Evolutionary conservation across 805 yeast species (phyloP).

Genomic region (Starmerella apis): DNA sequence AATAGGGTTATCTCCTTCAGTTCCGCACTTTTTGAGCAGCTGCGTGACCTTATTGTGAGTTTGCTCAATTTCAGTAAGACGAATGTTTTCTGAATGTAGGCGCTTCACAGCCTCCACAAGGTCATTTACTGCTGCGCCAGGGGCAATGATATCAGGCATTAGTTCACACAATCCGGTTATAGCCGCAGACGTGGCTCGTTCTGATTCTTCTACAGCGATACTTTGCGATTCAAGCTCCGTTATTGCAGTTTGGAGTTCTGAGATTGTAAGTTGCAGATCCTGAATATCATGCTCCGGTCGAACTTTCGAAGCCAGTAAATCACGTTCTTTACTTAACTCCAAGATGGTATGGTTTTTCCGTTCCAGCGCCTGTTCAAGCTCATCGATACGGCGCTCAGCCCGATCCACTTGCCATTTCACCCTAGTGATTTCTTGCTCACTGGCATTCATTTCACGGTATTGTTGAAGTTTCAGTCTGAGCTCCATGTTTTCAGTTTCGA

Average conservation of each 20-base stretch:
- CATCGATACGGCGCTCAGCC: conserved; percentile 17
- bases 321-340: conserved; percentile 11
- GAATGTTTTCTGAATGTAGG: not conserved
- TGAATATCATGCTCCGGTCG: not conserved
- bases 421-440: conserved; percentile 11
- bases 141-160: conserved; percentile 10
- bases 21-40: not conserved
- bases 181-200: not conserved
- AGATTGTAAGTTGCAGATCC: conserved; percentile 5
- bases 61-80: not conserved
- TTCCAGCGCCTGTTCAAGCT: conserved; percentile 17
- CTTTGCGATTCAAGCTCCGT: conserved; percentile 12
- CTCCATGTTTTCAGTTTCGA: conserved; percentile 25
- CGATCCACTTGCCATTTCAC: conserved; percentile 7
- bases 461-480: conserved; percentile 22
- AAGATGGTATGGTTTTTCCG: conserved; percentile 14
- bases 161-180: conserved; percentile 6
- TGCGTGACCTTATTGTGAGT: not conserved
- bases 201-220: not conserved
- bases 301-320: not conserved
- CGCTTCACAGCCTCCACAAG: conserved; percentile 6
- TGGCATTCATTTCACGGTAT: conserved; percentile 12
- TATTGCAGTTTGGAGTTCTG: conserved; percentile 12
- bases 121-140: conserved; percentile 1
- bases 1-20: not conserved